Base-by-base conservation (phyloP, 441 rosid genomes). In the Adansonia madagascariensis region DNA sequence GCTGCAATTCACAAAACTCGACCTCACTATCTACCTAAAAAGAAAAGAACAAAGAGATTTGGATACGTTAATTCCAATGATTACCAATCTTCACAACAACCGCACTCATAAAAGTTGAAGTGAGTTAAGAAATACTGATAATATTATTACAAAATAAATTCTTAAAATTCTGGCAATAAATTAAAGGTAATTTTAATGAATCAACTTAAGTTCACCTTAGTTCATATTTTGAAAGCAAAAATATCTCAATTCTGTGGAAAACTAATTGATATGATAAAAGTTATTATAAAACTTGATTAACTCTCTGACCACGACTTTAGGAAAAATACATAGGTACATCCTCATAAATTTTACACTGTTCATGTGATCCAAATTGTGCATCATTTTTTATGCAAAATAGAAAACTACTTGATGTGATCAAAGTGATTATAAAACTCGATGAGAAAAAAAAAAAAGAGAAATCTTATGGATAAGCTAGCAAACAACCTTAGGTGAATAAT, bases 1-100 rank as follows among this genome's bases (percentile, higher is more conserved):
- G 92, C 79, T 86, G 91, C 65, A 90, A 83, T 2, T 88, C 79
- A 0, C 88, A 87, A 76, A 87, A 83, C 66, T 89, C 92, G 75
- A 82, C 89, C 73, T 86, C 92, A 76, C 85, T 85, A 89, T 86
- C 91, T 87, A 80, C 18, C 69, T 7, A 10, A 57, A 55, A 71
- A 14, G 2, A 20, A 73, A 59, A 53, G 20, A n/a, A 72, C 22
- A 71, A n/a, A 39, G 2, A 43, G 22, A 11, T 14, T 43, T 41
- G 27, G 50, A 73, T 35, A 43, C 6, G 66, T 59, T 44, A 55
- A 57, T 73, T 73, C 76, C 49, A 31, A 27, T 31, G 3, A 53
- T 27, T 53, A 8, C 8, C 18, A 55, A 20, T 5, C 18, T 46
- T 69, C 59, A 49, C 39, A 11, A 14, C 56, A 9, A 15, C 71